Evolutionary conservation across 768 basidiomycete species (phyloP), one percentile per base, ranked within the genome.

Genomic region (Boletus fagicola): DNA sequence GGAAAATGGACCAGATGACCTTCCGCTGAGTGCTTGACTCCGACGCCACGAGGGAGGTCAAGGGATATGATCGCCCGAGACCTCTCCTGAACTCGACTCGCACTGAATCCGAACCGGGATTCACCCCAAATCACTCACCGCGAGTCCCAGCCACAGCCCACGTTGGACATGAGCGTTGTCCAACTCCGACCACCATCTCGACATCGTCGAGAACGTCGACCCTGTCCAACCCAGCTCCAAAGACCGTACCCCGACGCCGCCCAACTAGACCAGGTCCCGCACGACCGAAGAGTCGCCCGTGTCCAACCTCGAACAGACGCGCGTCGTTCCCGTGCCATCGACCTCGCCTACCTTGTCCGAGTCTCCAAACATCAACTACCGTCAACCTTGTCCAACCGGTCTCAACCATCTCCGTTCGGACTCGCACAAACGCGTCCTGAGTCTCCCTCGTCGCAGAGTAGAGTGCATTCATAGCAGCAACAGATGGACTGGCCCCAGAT

Each of bases 1-100:
- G 8, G 31, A 48, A 28, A 49, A 58, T 38, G 42, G 46, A 56
- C 48, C 54, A 56, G 54, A n/a, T 20, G 36, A 58, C 45, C 49
- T 51, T 59, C 38, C 49, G 26, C 36, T 20, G 39, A 30, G 31
- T 33, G 24, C 49, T 40, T 10, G 42, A 35, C 44, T 35, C 39
- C 45, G 5, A 31, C 15, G 3, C 38, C 44, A 1, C 22, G 15
- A 57, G 11, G 13, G 8, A 30, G 31, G 31, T 26, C n/a, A 22
- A 28, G 15, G 8, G 8, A n/a, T n/a, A 43, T 5, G 11, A 59
- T 2, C 28, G 5, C 45, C 10, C 20, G 1, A 31, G 22, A 26
- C 20, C 13, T 11, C 5, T 46, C 49, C 6, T 26, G 40, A 33
- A 46, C 49, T 46, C n/a, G 36, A 35, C 18, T 11, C 4, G 38